Evolutionary conservation across 139 green algal species (phyloP).

Genomic region (Picochlorum costavermella): DNA sequence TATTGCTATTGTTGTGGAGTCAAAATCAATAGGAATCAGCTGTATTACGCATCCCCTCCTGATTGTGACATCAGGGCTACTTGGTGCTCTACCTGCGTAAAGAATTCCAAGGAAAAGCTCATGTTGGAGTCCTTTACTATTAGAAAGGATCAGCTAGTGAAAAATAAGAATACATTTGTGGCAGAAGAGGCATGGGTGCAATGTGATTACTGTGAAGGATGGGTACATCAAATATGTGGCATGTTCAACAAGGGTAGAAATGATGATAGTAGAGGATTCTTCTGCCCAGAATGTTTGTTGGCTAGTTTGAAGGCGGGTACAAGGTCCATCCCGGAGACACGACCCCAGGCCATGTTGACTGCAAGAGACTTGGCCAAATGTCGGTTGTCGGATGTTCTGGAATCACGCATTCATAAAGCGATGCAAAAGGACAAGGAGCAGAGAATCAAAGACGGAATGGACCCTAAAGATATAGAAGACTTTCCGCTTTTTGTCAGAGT

Average conservation of each 20-base stretch:
- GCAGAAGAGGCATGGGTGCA: constrained; percentile 91
- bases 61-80: constrained; percentile 44
- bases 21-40: constrained; percentile 87
- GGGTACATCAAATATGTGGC: constrained; percentile 95
- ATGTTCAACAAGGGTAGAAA: constrained; percentile 96
- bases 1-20: constrained; percentile 84
- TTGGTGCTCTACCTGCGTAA: constrained; percentile 77
- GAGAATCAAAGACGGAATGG: constrained; percentile 22
- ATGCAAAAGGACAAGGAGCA: constrained; percentile 15
- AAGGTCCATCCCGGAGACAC: constrained; percentile 45
- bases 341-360: constrained; percentile 81
- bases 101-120: constrained; percentile 30
- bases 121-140: constrained; percentile 23
- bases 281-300: constrained; percentile 86
- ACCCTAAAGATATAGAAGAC: constrained; percentile 43
- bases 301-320: constrained; percentile 34
- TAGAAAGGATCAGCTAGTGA: constrained; percentile 54
- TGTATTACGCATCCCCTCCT: constrained; percentile 37
- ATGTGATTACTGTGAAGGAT: constrained; percentile 90
- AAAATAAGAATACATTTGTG: constrained; percentile 91
- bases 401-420: constrained; percentile 22
- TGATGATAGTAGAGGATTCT: constrained; percentile 73
- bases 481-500: constrained; percentile 77
- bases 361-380: constrained; percentile 76
- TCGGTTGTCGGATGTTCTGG: constrained; percentile 60